Evolutionary conservation across 2,329 filamentous ascomycete genomes (phyloP), one percentile per base, ranked within the genome.

Genomic region (Tolypocladium cylindrosporum): DNA sequence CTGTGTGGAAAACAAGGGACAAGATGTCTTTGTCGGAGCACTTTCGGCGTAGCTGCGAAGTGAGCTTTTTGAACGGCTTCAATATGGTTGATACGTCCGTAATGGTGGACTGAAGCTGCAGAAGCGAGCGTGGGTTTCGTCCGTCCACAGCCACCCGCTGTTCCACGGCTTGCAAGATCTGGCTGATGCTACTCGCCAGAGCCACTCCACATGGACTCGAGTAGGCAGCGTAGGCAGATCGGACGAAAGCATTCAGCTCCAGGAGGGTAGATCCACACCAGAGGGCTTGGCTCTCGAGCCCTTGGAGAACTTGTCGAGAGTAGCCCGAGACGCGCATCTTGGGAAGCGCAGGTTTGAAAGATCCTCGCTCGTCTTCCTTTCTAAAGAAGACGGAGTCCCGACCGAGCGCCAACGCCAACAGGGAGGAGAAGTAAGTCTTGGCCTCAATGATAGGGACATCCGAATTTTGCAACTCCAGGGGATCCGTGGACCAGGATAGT

Each of bases 381-480:
- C 71, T 67, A 68, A 90, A 94, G 40, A 94, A 79, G 1, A 88
- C 77, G 0, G 89, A 92, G 43, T 85, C 86, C 54, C 88, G 79
- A 0, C 89, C 90, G 7, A 91, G 79, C 0, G 84, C 83, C 1
- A 93, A 74, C 14, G 84, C 81, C 60, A 88, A 75, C 0, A 93
- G 73, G 13, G 85, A 86, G 21, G 77, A 70, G 55, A 77, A 71
- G 65, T 84, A 87, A 6, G 74, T 67, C 24, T 70, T 74, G 1
- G 75, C 69, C 54, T 82, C 75, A 3, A 86, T 69, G 13, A 81
- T 67, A 14, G 74, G 68, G 7, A 75, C 68, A 3, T 72, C 66
- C 9, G 67, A 65, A 40, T 77, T 78, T 52, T 63, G 67, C 39
- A 75, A 64, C 43, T 63, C 63, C 40, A 77, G 65, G 57, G 69